Evolutionary conservation across 768 basidiomycete genomes (phyloP).

Genomic region (button mushroom (Agaricus bisporus)): DNA sequence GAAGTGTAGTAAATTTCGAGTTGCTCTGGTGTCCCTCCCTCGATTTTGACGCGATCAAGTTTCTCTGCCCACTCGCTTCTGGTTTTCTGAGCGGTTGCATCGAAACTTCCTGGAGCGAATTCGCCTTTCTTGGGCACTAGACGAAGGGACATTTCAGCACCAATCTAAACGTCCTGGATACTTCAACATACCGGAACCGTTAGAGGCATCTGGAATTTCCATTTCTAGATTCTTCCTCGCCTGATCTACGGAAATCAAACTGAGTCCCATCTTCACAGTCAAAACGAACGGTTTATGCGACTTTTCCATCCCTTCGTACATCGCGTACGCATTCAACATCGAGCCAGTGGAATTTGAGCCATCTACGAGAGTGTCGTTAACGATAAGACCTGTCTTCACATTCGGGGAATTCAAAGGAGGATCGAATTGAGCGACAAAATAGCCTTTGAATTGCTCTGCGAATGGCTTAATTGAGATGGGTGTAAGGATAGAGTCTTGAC

Average conservation of each 20-base stretch:
- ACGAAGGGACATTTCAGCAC: background rate
- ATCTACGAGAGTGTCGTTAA: conserved; percentile 14
- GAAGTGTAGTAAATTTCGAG: conserved; percentile 52
- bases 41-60: conserved; percentile 42
- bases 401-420: background rate
- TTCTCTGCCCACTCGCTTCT: conserved; percentile 54
- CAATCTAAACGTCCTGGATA: background rate
- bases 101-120: conserved; percentile 26
- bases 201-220: conserved; percentile 20
- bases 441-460: conserved; percentile 40
- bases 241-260: conserved; percentile 68
- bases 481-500: conserved; percentile 38
- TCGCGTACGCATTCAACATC: conserved; percentile 44
- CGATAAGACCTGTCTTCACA: background rate
- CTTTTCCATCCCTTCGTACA: conserved; percentile 26
- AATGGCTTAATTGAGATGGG: conserved; percentile 36
- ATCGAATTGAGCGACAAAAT: conserved; percentile 57
- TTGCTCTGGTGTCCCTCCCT: conserved; percentile 10
- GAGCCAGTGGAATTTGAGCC: conserved; percentile 28
- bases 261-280: conserved; percentile 61
- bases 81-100: conserved; percentile 42
- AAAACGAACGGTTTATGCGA: conserved; percentile 22
- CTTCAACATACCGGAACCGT: background rate
- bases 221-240: conserved; percentile 44
- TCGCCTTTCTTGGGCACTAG: background rate